These are phyloP conservation scores for Penicillium waksmanii DNA, from an alignment of 495 filamentous ascomycete genomes.

Conservation along the genomic window DNA sequence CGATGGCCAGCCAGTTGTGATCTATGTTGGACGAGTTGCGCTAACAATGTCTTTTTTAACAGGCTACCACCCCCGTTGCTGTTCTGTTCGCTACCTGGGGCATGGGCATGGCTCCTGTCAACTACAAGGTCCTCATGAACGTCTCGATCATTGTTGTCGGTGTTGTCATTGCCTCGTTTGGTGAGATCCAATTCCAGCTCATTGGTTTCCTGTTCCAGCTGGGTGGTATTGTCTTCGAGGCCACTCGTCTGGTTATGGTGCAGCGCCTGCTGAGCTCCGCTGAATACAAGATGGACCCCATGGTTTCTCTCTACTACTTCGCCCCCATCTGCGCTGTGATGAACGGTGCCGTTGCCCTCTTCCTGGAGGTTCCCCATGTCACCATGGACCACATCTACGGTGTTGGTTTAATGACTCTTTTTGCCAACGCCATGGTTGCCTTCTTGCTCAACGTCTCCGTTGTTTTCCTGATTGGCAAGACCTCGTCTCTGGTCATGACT, in stretches of 20 bases:
- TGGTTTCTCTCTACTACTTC: constrained; percentile 96
- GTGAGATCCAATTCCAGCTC: constrained; percentile 90
- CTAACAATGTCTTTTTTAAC: constrained; percentile 6
- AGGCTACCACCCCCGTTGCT: constrained; percentile 90
- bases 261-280: constrained; percentile 84
- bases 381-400: constrained; percentile 71
- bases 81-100: constrained; percentile 85
- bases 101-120: constrained; percentile 75
- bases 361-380: constrained; percentile 75
- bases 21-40: not conserved
- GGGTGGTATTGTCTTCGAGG: constrained; percentile 85
- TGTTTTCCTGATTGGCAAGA: constrained; percentile 96
- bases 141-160: constrained; percentile 88
- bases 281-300: constrained; percentile 97
- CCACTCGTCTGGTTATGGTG: constrained; percentile 88
- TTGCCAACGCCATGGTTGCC: constrained; percentile 80
- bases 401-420: constrained; percentile 73
- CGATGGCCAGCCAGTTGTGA: not conserved
- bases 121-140: constrained; percentile 79
- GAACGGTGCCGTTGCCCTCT: constrained; percentile 78
- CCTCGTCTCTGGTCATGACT: constrained; percentile 93
- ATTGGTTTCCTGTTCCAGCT: constrained; percentile 87
- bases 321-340: constrained; percentile 89
- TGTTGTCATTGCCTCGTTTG: constrained; percentile 86
- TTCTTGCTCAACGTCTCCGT: constrained; percentile 92